Base-by-base conservation (phyloP, 2,329 filamentous ascomycete genomes). In the Biscogniauxia marginata region DNA sequence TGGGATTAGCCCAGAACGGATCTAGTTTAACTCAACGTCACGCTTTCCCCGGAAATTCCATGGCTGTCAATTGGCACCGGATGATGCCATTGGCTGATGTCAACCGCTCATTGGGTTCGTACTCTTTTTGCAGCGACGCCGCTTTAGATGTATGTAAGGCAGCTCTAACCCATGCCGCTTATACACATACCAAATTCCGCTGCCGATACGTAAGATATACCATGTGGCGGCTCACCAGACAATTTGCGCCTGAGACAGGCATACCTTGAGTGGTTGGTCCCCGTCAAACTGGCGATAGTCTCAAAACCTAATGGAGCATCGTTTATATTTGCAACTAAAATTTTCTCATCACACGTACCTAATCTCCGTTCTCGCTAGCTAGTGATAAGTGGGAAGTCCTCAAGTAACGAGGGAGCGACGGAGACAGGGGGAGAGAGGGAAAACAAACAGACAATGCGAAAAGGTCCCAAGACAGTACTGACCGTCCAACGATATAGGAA, bases 21-120 rank as follows among this genome's bases (percentile, higher is more conserved):
- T 63, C 59, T 58, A 63, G 61, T 63, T 63, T 63, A 63, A 63
- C 59, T 60, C 59, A 60, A 63, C 61, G 61, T 63, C 61, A 60
- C 56, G 57, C 56, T 46, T 56, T 24, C 53, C 54, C 54, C 45
- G 55, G 58, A 46, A 46, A 24, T 51, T 55, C 57, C 21, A 55
- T 59, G 52, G 56, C 55, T 55, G 54, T 44, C 58, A 54, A 52
- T 52, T 52, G 58, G 30, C 30, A 63, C 58, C 58, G 57, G 58
- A 58, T 56, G 53, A 56, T 56, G 56, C 56, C 30, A 39, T 39
- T 39, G 30, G 54, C 19, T 44, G 21, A 11, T 9, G 8, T 19
- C 18, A 18, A 24, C 30, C 56, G 44, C 44, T 20, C 16, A 46
- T 46, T 46, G 44, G 44, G 20, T 46, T 46, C 18, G 20, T 46